These are phyloP conservation scores for Rhodotorula sphaerocarpa DNA, from an alignment of 768 basidiomycete genomes.

Conservation along the genomic window DNA sequence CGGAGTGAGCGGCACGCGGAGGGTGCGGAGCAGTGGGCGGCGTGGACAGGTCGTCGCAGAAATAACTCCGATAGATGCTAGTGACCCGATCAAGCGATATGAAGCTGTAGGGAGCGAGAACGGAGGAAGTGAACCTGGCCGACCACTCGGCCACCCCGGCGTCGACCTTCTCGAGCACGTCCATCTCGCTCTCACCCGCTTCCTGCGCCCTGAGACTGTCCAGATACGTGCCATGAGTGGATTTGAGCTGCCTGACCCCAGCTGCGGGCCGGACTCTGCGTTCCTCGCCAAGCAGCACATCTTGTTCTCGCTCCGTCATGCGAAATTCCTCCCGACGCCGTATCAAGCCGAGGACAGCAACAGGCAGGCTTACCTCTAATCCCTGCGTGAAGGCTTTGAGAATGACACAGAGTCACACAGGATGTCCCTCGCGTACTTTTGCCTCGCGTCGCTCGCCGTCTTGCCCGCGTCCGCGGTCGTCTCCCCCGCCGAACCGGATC, in stretches of 20 bases:
- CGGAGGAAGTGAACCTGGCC: no score
- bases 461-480: constrained; percentile 42
- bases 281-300: constrained; percentile 26
- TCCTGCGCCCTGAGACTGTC: neutral
- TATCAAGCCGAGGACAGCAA: constrained; percentile 65
- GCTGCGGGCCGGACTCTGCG: no score
- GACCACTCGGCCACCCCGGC: no score
- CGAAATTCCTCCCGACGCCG: constrained; percentile 61
- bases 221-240: neutral
- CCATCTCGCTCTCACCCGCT: neutral
- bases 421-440: constrained; percentile 80
- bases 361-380: constrained; percentile 49
- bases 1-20: no score
- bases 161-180: no score
- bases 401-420: constrained; percentile 46
- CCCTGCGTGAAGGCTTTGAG: neutral
- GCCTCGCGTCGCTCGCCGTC: constrained; percentile 72
- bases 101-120: no score
- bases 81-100: no score
- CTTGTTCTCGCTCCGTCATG: constrained; percentile 49
- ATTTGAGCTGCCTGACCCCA: no score
- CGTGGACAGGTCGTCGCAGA: no score
- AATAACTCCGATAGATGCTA: no score
- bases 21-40: no score
- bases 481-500: constrained; percentile 44